A percentile compares a stretch with the other conserved stretches of the same genome.
Conservation (phyloP, 768 basidiomycete species). For the Psilocybe sp. region DNA sequence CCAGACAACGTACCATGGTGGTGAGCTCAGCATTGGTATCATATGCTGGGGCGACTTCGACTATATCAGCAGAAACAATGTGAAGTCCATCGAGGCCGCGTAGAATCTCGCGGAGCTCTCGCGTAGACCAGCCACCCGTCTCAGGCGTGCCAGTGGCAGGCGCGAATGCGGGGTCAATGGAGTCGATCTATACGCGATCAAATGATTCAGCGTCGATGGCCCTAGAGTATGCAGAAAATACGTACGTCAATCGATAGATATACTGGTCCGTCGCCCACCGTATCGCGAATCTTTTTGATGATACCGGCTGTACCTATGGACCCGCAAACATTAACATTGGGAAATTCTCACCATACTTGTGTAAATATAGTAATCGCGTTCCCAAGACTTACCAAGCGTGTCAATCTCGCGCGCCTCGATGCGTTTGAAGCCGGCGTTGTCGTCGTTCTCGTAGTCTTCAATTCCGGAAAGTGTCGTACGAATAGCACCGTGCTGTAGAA, state of each 20-base stretch:
- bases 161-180: constrained; percentile 79
- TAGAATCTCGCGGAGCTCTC: constrained; percentile 75
- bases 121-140: constrained; percentile 82
- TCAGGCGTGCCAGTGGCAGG: constrained; percentile 86
- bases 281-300: constrained; percentile 74
- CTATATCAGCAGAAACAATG: constrained; percentile 80
- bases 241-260: constrained; percentile 78
- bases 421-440: constrained; percentile 74
- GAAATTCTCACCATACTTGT: neutral
- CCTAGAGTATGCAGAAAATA: neutral
- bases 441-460: constrained; percentile 76
- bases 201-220: constrained; percentile 3
- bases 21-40: constrained; percentile 46
- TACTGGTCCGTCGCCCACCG: constrained; percentile 71
- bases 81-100: constrained; percentile 72
- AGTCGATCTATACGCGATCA: constrained; percentile 53
- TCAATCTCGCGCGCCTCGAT: constrained; percentile 87
- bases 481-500: constrained; percentile 79
- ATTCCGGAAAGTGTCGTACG: constrained; percentile 78
- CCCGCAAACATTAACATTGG: neutral
- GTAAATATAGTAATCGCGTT: no score
- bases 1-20: constrained; percentile 25
- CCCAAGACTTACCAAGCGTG: constrained; percentile 51
- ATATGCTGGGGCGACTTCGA: constrained; percentile 84
- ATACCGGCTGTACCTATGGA: constrained; percentile 66